Base-by-base conservation (phyloP, 2,329 filamentous ascomycete species). In the Penicillium sp. region DNA sequence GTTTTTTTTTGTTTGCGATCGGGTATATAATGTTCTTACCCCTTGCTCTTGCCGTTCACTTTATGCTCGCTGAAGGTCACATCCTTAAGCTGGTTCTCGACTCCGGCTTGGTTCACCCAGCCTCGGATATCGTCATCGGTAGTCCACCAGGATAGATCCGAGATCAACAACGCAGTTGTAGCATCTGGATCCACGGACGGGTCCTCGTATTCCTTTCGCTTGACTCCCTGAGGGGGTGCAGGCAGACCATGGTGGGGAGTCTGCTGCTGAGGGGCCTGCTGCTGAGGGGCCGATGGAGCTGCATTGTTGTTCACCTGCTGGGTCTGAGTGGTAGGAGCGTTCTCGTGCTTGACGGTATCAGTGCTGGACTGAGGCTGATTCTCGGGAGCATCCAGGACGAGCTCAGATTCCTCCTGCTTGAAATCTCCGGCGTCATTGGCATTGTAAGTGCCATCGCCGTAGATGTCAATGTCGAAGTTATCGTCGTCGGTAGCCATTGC, bases 41-140 rank as follows among this genome's bases (percentile, higher is more conserved):
- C 93, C 80, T 97, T 97, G 77, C 91, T 96, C 79, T 99, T 99
- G 66, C 94, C 94, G 66, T 99, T 99, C 48, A 97, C 93, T 74
- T 99, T 99, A 77, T 97, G 94, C 74, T 99, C 94, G 69, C 91
- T 97, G 74, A 97, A 99, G 0, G 93, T 96, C 51, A 99, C 86
- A 60, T 97, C 94, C 68, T 90, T 92, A 19, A 97, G 79, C 69
- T 96, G 91, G 45, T 88, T 83, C 73, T 97, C 94, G 66, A 86
- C 90, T 2, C 84, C 85, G n/a, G 89, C 90, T 63, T 90, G 83
- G 64, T 87, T 86, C 25, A 89, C 82, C 90, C 92, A 97, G 50
- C 89, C 90, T 53, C 94, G 89, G 56, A 99, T 86, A 67, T 97
- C 92, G 70, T 99, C 94, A 71, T 99, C 94, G 2, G 90, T 96